Evolutionary conservation across 257 asterid genomes (phyloP), one percentile per base, ranked within the genome.

Genomic region (Echites panduratus): DNA sequence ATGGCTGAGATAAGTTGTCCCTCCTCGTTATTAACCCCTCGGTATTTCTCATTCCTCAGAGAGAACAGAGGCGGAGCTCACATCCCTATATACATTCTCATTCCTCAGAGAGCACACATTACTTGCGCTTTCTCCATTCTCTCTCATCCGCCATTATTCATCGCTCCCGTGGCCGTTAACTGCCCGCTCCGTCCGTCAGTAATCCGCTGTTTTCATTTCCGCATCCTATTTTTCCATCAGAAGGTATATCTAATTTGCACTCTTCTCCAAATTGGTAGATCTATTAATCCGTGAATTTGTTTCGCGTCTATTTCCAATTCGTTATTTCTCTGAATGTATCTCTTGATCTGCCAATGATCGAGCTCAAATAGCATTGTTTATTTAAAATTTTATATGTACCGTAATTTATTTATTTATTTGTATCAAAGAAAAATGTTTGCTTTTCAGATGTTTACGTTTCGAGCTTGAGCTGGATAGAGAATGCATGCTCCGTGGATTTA

Each of bases 1-100:
- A 82, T 79, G 81, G 81, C 40, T 27, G 63, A 12, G 29, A 76
- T 70, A 43, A 53, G 47, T 59, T 72, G 71, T 66, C 69, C 58
- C 63, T 56, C 72, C 67, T 73, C 76, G 43, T 72, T 72, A 82
- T 76, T 63, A 72, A 81, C 24, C 67, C 70, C 65, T n/a, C 58
- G 1, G 48, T 44, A 40, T 66, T 68, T 53, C 68, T 68, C 61
- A 44, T 17, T 43, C 2, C 57, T 24, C 73, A 62, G 24, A 41
- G 47, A 52, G n/a, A 32, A 68, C 44, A 10, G 38, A 6, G 19
- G 56, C 56, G 4, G 56, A 14, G 19, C 19, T 66, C 63, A 68
- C 77, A 66, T 43, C 57, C 64, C 63, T 0, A 7, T 20, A 38
- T 38, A 38, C 68, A 63, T 63, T 63, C 68, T 63, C 27, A 24